These are phyloP conservation scores for Glaciozyma martinii DNA, from an alignment of 768 basidiomycete genomes.

Conservation along the genomic window DNA sequence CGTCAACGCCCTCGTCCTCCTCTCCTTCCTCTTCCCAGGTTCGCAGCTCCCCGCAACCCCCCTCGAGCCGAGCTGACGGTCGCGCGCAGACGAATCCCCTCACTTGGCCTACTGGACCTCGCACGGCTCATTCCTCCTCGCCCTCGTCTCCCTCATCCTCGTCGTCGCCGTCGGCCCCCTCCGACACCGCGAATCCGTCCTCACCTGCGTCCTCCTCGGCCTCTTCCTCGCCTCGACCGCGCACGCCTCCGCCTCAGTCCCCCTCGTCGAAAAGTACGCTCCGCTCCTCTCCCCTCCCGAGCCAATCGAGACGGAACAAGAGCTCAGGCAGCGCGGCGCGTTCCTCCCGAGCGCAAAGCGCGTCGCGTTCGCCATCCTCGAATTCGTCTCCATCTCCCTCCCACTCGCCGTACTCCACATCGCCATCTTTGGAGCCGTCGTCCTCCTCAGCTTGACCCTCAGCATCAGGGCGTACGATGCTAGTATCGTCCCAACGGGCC, in stretches of 20 bases:
- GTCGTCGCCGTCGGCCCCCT: constrained; percentile 24
- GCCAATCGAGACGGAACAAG: constrained; percentile 8
- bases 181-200: constrained; percentile 20
- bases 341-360: constrained; percentile 11
- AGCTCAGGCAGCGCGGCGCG: neutral
- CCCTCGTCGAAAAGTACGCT: constrained; percentile 21
- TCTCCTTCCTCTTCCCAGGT: no score
- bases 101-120: constrained; percentile 21
- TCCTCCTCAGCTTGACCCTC: constrained; percentile 9
- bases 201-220: constrained; percentile 20
- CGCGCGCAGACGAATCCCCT: constrained; percentile 21
- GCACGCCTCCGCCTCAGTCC: constrained; percentile 18
- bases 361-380: neutral
- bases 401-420: constrained; percentile 25
- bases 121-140: constrained; percentile 1
- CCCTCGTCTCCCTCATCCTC: constrained; percentile 20
- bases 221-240: constrained; percentile 16
- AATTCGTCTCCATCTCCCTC: constrained; percentile 22
- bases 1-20: neutral
- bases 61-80: no score
- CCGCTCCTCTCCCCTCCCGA: constrained; percentile 16
- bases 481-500: constrained; percentile 21
- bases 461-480: constrained; percentile 20
- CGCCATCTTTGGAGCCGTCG: constrained; percentile 8
- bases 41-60: no score